A percentile compares a stretch with the other conserved stretches of the same genome.
phyloP scores from a whole-genome alignment of 176 grass and related monocot genomes.

The Leersia perrieri region DNA sequence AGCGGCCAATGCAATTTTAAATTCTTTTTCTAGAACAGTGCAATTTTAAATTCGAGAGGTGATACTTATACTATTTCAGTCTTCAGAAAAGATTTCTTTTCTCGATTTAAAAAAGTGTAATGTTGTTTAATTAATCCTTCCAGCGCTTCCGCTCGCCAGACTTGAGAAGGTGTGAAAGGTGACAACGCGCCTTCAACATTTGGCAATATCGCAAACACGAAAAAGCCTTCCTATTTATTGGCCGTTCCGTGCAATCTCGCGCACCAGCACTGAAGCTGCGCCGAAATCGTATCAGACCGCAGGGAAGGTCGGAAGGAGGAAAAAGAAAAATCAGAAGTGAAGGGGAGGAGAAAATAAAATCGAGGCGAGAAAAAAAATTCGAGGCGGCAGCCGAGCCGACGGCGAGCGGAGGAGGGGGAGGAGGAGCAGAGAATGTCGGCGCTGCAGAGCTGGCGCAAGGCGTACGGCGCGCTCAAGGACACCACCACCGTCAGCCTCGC shows the following conservation, averaged over 20 bases:
- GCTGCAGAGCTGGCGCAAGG: slow-evolving; percentile 89
- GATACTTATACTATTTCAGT: not conserved
- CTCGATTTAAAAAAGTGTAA: too few species aligned
- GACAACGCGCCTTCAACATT: slow-evolving; percentile 5
- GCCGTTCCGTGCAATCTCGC: slow-evolving; percentile 27
- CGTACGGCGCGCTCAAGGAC: slow-evolving; percentile 91
- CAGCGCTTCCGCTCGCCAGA: not conserved
- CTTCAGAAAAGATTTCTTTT: not conserved
- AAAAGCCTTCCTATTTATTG: not conserved
- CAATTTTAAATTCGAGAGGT: not conserved
- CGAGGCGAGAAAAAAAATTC: slow-evolving; percentile 14
- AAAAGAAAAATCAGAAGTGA: not conserved
- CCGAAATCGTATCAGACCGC: not conserved
- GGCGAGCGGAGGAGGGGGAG: slow-evolving; percentile 22
- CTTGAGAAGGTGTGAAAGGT: not conserved
- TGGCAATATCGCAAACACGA: not conserved
- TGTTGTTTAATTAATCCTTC: too few species aligned
- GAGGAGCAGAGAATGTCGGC: slow-evolving; percentile 55
- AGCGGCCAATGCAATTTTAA: not conserved
- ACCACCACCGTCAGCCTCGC: slow-evolving; percentile 84
- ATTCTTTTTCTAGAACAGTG: too few species aligned
- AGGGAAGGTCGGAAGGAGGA: too few species aligned
- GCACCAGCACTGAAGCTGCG: not conserved
- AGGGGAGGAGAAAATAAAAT: not conserved
- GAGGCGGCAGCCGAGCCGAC: slow-evolving; percentile 2